Evolutionary conservation across 1,139 yeast species (phyloP), one percentile per base, ranked within the genome.

Genomic region (Debaryomycetaceae sp.): DNA sequence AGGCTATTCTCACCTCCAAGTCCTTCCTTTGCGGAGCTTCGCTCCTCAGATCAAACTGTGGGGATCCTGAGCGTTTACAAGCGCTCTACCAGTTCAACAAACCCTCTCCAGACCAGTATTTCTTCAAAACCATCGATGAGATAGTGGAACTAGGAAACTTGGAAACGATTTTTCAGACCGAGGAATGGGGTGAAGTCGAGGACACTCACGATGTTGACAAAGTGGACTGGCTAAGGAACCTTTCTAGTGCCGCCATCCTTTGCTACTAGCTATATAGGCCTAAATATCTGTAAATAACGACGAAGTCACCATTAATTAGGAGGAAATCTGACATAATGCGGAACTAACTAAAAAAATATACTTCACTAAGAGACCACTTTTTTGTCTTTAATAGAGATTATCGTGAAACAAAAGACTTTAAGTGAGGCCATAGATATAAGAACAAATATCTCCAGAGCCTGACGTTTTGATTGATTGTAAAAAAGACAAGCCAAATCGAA

Each of bases 151-250:
- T 87, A 45, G 92, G 91, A 8, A 82, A 85, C 41, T 70, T 92
- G 53, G 98, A 92, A 58, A 83, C 84, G 5, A 81, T 83, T 37
- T 79, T 78, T 61, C 98, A 92, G 63, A 87, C 95, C 19, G 81
- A 79, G 31, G 77, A 82, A 55, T 92, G 98, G 98, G 98, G 98
- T 31, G 97, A 92, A 61, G 98, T 92, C 17, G 98, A 92, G 65
- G 98, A 92, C 56, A 89, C 98, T 4, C 98, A 92, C 58, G 98
- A 92, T 60, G 98, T 92, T 14, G 95, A 88, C 55, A 84, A 84
- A 60, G 95, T 82, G 35, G 97, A 92, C 50, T 75, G 95, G 60
- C 72, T 87, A 50, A 79, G 98, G 61, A 83, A 82, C 52, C 73
- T 92, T 38, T 80, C 92, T 28, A 78, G 91, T 50, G 94, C 96